Base-by-base conservation (phyloP, 148 eudicot species). In the Euryodendron excelsum region DNA sequence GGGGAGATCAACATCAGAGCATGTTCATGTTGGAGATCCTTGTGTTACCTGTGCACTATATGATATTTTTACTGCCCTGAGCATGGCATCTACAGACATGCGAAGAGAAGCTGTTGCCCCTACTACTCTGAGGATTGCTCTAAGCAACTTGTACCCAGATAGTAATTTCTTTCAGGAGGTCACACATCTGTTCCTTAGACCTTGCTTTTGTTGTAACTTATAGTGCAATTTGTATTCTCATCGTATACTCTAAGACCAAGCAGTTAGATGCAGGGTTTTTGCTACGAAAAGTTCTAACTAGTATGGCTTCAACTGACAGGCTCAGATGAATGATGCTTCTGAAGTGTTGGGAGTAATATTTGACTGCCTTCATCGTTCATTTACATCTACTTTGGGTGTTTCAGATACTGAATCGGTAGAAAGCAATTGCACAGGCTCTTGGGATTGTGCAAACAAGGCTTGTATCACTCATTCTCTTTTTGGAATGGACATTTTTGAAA, bases 301-400 rank as follows among this genome's bases (percentile, higher is more conserved):
- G 28, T 34, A 52, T 65, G 48, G 37, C 18, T 71, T 59, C 34
- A 58, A 45, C 44, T 65, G 30, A 78, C 93, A 95, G 99, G 97
- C 90, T 60, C 91, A 95, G 85, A 95, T 93, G 99, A 95, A 95
- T 87, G 99, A 95, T 87, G 99, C 99, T 80, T 95, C 99, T 70
- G 99, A 95, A 87, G 99, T 93, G 50, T 78, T 95, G 78, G 93
- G 81, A 68, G 97, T 87, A 27, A 85, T 95, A 82, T 95, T 95
- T 82, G 90, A 89, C 27, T 95, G 99, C 88, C 87, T 95, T 79
- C 99, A 95, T 84, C 79, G 77, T 18, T 88, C 99, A 41, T 90
- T 91, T 83, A 84, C 91, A 74, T 81, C 85, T 21, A 79, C 61
- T 76, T 66, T 81, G 18, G 84, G 69, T 61, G 85, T 80, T 73